Base-by-base conservation (phyloP, 768 basidiomycete species). In the Flagelloscypha sp. region DNA sequence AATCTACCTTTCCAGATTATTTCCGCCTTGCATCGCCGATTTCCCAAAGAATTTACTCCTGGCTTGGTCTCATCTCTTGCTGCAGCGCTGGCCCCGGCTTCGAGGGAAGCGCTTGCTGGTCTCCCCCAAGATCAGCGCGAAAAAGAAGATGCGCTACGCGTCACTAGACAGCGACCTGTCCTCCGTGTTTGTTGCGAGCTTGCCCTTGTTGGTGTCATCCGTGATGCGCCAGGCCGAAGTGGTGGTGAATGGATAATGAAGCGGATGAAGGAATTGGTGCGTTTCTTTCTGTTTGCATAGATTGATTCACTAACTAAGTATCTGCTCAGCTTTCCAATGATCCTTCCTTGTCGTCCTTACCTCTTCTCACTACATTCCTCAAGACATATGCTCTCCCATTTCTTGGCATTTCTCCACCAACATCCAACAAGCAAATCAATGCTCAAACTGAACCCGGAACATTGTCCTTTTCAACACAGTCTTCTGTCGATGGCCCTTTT, bases 221-320 rank as follows among this genome's bases (percentile, higher is more conserved):
- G 68, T 46, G 83, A 89, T 57, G 71, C 68, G 7, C 74, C 76
- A 7, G 69, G 61, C 4, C 69, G 69, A 54, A 87, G 81, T 57
- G 82, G 78, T 25, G 82, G 85, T 31, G 86, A 92, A 57, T 85
- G 84, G 75, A 74, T 94, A n/a, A 86, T 88, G 75, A 89, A 84
- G 47, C 67, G 73, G 0, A 44, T 94, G 37, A 86, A 80, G 50
- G 89, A 90, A 34, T 59, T 99, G 54, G 94, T 93, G 54, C 42
- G 76, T 66, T 17, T 18, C 15, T 6, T 24, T 30, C 35, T 20
- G 17, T 25, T 30, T 25, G 21, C 30, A 12, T 23, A 21, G 16
- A 40, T 49, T 44, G 39, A 34, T 32, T 30, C 33, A 16, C 13
- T 29, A 41, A 37, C 15, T 45, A 31, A 39, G 42, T 47, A n/a